Evolutionary conservation across 2,329 filamentous ascomycete genomes (phyloP), one percentile per base, ranked within the genome.

Genomic region (Neonectria coccinea): DNA sequence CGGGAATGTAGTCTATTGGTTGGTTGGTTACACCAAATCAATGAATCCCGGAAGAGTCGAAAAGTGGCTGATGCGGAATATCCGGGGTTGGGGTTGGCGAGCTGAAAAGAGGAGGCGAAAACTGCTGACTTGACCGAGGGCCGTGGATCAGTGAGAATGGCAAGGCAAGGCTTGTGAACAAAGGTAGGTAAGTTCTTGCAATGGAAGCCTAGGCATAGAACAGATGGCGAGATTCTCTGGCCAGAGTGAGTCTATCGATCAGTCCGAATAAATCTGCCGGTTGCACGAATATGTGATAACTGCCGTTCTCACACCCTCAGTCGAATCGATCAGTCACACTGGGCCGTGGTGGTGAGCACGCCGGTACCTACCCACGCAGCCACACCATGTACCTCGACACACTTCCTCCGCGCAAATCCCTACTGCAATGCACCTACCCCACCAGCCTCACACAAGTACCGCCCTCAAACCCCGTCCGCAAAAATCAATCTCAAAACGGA

Each of bases 401-500:
- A 33, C 14, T n/a, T 1, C 6, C 4, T 18, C 10, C 29, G 33
- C 59, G 16, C 47, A 29, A 50, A 20, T 9, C 3, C 7, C 39
- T 41, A 33, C 11, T 25, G 18, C 31, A 29, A 10, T 29, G 10
- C 59, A 64, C 61, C 27, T 64, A 14, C 20, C 12, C 25, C 61
- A 51, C 61, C 44, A 64, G 61, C 61, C 61, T 48, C 61, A 64
- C 51, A 36, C 55, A 64, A 51, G 61, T 64, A 55, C 56, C 53
- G 42, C 22, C 44, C 39, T 36, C 56, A 50, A 18, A 44, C 51
- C n/a, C 61, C 56, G 58, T 59, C 51, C 59, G 61, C 61, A 73
- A 66, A 73, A 73, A 72, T 72, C 69, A 73, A 72, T 72, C 69
- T 73, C 66, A 63, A 73, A 68, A 66, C 67, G 66, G 69, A 63